These are phyloP conservation scores for Ceratocystis eucalypticola DNA, from an alignment of 2,329 filamentous ascomycete species.

Conservation along the genomic window DNA sequence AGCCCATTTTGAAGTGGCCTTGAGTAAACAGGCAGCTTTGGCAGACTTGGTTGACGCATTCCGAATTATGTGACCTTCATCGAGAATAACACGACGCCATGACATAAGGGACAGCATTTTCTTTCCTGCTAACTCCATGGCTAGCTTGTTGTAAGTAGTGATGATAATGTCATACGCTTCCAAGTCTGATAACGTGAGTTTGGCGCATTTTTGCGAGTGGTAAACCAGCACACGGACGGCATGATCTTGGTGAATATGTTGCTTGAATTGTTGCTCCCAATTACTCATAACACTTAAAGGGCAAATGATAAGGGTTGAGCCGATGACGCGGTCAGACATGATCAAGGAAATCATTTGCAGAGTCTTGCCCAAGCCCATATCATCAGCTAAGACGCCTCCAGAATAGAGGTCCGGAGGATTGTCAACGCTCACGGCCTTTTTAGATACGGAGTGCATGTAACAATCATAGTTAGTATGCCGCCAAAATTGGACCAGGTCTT, in stretches of 20 bases:
- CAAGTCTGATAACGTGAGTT: conserved; percentile 44
- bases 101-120: conserved; percentile 35
- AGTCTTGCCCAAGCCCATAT: conserved; percentile 88
- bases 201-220: conserved; percentile 45
- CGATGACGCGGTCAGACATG: conserved; percentile 38
- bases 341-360: conserved; percentile 74
- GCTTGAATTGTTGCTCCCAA: conserved; percentile 66
- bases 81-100: conserved; percentile 69
- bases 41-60: conserved; percentile 63
- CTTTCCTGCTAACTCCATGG: conserved; percentile 38
- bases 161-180: conserved; percentile 61
- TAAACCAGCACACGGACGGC: conserved; percentile 57
- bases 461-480: background rate
- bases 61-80: conserved; percentile 72
- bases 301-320: conserved; percentile 64
- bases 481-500: conserved; percentile 29
- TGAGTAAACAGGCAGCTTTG: conserved; percentile 51
- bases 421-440: background rate
- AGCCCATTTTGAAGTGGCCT: conserved; percentile 63
- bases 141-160: conserved; percentile 70
- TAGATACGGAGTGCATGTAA: background rate
- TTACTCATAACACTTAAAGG: conserved; percentile 83
- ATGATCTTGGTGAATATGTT: conserved; percentile 53
- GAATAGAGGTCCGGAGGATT: conserved; percentile 50
- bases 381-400: conserved; percentile 77